Evolutionary conservation across 805 yeast species (phyloP).

Genomic region (Ogataea polymorpha): DNA sequence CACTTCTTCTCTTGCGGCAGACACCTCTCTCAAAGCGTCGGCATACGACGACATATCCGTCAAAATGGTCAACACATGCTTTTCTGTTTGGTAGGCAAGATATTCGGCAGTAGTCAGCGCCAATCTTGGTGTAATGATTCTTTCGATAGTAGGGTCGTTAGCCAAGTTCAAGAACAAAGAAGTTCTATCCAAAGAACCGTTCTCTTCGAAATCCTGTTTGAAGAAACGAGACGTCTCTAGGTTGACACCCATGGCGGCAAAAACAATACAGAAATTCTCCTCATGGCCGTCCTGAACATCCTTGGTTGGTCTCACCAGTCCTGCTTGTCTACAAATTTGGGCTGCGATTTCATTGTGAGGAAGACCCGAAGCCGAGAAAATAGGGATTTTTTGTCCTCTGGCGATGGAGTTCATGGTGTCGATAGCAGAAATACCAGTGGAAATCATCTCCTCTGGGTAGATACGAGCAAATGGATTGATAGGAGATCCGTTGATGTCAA

Average conservation of each 20-base stretch:
- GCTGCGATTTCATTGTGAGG: slow-evolving; percentile 99
- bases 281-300: slow-evolving; percentile 99
- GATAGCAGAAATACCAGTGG: slow-evolving; percentile 97
- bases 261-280: slow-evolving; percentile 97
- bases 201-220: slow-evolving; percentile 99
- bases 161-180: slow-evolving; percentile 96
- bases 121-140: slow-evolving; percentile 98
- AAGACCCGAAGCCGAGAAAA: slow-evolving; percentile 97
- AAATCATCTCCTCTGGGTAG: slow-evolving; percentile 99
- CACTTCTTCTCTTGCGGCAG: slow-evolving; percentile 99
- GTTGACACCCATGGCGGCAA: slow-evolving; percentile 99
- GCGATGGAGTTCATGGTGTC: slow-evolving; percentile 99
- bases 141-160: slow-evolving; percentile 98
- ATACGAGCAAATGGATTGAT: slow-evolving; percentile 98
- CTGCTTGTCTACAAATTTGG: slow-evolving; percentile 99
- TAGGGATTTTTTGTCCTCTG: slow-evolving; percentile 99
- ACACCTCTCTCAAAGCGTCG: slow-evolving; percentile 98
- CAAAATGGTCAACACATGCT: slow-evolving; percentile 95
- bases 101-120: slow-evolving; percentile 98
- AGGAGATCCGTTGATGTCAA: slow-evolving; percentile 98
- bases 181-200: slow-evolving; percentile 97
- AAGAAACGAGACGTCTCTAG: slow-evolving; percentile 97
- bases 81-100: slow-evolving; percentile 97
- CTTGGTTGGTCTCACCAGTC: slow-evolving; percentile 97
- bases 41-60: slow-evolving; percentile 99